Evolutionary conservation across 2,329 filamentous ascomycete species (phyloP).

Genomic region (Zalaria obscura): DNA sequence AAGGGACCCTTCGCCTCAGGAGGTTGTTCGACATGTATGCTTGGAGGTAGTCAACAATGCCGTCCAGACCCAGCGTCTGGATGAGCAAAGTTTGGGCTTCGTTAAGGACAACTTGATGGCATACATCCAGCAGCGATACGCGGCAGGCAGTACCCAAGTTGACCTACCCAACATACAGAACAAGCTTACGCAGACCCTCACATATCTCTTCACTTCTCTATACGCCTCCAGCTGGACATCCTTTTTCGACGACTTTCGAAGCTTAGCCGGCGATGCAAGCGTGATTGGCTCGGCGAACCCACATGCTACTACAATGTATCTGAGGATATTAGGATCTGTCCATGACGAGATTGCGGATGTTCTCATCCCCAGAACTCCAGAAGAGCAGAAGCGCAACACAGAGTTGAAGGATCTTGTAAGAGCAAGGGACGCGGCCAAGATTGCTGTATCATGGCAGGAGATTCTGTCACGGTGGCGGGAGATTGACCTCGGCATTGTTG

Average conservation of each 20-base stretch:
- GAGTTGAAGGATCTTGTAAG: slow-evolving; percentile 85
- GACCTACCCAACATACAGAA: slow-evolving; percentile 78
- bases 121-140: slow-evolving; percentile 68
- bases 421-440: slow-evolving; percentile 73
- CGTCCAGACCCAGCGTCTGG: slow-evolving; percentile 65
- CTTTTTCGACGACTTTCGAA: slow-evolving; percentile 83
- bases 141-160: slow-evolving; percentile 35
- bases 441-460: slow-evolving; percentile 82
- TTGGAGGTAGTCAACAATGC: slow-evolving; percentile 91
- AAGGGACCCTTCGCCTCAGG: slow-evolving; percentile 57
- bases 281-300: slow-evolving; percentile 47
- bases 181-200: slow-evolving; percentile 92
- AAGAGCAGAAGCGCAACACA: slow-evolving; percentile 72
- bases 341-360: slow-evolving; percentile 97
- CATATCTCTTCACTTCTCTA: slow-evolving; percentile 77
- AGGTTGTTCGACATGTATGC: slow-evolving; percentile 76
- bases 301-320: slow-evolving; percentile 68
- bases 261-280: slow-evolving; percentile 52
- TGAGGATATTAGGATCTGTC: slow-evolving; percentile 75
- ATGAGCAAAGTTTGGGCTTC: slow-evolving; percentile 55
- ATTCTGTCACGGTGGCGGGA: slow-evolving; percentile 66
- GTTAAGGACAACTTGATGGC: slow-evolving; percentile 70
- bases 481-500: slow-evolving; percentile 55
- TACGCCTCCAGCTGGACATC: slow-evolving; percentile 77
- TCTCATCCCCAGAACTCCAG: slow-evolving; percentile 61